These are phyloP conservation scores for Ganoderma lucidum DNA, from an alignment of 1,284 basidiomycete genomes.

Conservation along the genomic window DNA sequence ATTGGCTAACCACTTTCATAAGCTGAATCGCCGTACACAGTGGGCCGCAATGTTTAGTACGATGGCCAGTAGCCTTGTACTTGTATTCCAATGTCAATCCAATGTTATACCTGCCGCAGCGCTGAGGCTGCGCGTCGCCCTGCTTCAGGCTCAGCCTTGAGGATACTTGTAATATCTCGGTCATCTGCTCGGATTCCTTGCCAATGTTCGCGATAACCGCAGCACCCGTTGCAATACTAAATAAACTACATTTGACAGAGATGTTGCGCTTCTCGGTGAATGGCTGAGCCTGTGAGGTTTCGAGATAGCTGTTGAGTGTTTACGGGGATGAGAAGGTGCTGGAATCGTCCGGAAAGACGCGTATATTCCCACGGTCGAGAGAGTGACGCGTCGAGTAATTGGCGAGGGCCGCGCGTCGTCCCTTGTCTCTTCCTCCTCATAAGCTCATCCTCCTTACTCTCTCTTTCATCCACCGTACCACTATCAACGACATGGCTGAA, in stretches of 20 bases:
- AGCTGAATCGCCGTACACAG: neutral
- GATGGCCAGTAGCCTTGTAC: neutral
- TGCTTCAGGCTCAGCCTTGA: too few relatives aligned
- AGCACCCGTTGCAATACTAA: neutral
- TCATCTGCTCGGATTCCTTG: neutral
- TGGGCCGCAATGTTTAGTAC: neutral
- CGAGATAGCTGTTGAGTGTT: slow-evolving; percentile 3
- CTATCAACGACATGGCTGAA: slow-evolving; percentile 47
- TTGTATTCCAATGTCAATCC: neutral
- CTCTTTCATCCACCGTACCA: slow-evolving; percentile 30
- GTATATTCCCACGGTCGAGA: slow-evolving; percentile 42
- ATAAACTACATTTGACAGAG: neutral
- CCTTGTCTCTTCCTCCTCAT: slow-evolving; percentile 38
- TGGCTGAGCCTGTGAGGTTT: neutral
- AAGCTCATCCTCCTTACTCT: slow-evolving; percentile 35
- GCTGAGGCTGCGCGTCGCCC: neutral
- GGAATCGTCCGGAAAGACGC: slow-evolving; percentile 37
- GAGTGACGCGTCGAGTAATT: slow-evolving; percentile 51
- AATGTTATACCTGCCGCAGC: neutral
- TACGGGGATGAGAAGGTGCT: slow-evolving; percentile 28
- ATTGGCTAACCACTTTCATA: neutral
- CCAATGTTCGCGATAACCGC: neutral
- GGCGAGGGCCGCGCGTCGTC: slow-evolving; percentile 54
- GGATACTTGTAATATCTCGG: neutral
- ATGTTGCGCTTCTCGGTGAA: neutral